A percentile compares a stretch with the other conserved stretches of the same genome.
Evolutionary conservation across 345 rosid genomes (phyloP).

Genomic region (Murraya paniculata): DNA sequence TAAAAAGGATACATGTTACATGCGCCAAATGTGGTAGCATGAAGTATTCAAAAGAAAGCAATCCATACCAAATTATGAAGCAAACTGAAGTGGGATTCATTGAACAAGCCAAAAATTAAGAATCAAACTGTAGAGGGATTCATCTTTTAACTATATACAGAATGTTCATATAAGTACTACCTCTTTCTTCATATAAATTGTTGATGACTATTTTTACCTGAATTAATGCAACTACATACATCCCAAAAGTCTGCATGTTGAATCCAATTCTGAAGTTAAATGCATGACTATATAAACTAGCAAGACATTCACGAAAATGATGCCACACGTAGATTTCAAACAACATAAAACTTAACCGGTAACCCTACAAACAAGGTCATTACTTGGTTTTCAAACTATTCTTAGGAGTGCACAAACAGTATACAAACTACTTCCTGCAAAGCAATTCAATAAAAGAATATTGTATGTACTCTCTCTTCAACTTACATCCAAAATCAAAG

Average conservation of each 20-base stretch:
- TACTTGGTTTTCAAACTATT: background rate
- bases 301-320: background rate
- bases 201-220: background rate
- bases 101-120: background rate
- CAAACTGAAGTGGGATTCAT: background rate
- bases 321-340: background rate
- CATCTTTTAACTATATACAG: background rate
- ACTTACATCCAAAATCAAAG: background rate
- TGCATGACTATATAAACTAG: background rate
- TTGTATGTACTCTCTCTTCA: background rate
- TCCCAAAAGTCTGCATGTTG: background rate
- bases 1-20: background rate
- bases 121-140: background rate
- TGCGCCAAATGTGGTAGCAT: background rate
- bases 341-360: background rate
- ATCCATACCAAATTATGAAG: background rate
- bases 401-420: background rate
- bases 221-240: background rate
- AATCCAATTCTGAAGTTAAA: background rate
- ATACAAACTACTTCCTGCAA: background rate
- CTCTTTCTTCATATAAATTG: background rate
- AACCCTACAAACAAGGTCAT: background rate
- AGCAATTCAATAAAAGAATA: background rate
- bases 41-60: background rate
- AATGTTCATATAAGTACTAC: background rate